Percentiles rank a stretch among this genome's conserved stretches.
Conservation (phyloP, 202 grass and related monocot species). For the Panicum hallii region DNA sequence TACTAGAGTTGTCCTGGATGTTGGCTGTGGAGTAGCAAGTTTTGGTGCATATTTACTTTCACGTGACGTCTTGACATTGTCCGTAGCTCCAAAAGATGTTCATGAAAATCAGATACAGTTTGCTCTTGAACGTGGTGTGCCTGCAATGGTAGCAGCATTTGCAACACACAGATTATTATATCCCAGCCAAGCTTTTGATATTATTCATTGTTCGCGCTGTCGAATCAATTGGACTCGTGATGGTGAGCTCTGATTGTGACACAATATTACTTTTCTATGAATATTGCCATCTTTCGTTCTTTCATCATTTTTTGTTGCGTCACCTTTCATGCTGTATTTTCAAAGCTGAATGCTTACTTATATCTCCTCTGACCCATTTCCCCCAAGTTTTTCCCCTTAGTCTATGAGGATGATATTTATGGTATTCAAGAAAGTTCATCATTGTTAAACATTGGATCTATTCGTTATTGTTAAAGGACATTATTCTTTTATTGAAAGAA, state of each 20-base stretch:
- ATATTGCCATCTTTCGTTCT: not conserved
- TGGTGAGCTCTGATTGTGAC: constrained; percentile 54
- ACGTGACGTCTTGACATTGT: constrained; percentile 84
- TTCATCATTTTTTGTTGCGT: not conserved
- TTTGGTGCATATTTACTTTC: constrained; percentile 96
- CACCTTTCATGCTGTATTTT: not conserved
- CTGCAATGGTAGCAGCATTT: constrained; percentile 83
- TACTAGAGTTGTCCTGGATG: constrained; percentile 87
- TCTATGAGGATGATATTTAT: not conserved
- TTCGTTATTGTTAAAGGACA: not conserved
- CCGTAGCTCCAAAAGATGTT: constrained; percentile 94
- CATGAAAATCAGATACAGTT: constrained; percentile 99
- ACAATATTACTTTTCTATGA: not conserved
- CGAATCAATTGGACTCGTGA: constrained; percentile 97
- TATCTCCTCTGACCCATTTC: not conserved
- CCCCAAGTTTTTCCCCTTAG: not conserved
- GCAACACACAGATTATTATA: constrained; percentile 77
- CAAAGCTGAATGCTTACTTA: constrained; percentile 22
- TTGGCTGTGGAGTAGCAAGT: constrained; percentile 91
- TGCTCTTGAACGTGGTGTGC: constrained; percentile 94
- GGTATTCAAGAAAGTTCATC: not conserved
- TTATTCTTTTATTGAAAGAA: not conserved
- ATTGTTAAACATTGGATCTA: not conserved
- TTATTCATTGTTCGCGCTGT: constrained; percentile 93
- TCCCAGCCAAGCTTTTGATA: constrained; percentile 90